Evolutionary conservation across 306 rosid genomes (phyloP), one percentile per base, ranked within the genome.

Genomic region (Corylus heterophylla): DNA sequence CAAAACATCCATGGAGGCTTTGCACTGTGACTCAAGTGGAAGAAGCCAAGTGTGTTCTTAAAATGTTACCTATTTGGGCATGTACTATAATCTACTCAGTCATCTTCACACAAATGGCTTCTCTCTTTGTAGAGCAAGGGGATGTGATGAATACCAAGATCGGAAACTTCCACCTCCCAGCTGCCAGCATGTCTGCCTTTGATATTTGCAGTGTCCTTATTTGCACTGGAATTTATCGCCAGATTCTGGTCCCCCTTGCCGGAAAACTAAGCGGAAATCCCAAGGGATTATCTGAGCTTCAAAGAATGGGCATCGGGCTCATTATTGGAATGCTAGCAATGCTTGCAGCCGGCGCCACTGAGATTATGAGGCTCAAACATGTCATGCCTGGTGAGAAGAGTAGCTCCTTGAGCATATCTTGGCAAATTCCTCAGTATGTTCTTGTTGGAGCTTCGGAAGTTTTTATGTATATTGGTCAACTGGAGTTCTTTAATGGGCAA

Each of bases 21-120:
- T 90, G 93, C 79, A 90, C 93, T 1, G 81, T 90, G 9, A 90
- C 91, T 42, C 93, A 90, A 71, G 93, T 90, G 2, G 93, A 90
- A 78, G 93, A 90, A 84, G 91, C 89, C 44, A 90, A 90, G 62
- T 90, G 93, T 29, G 83, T 90, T 0, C 31, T 90, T 27, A 80
- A 87, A 81, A 81, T 90, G 89, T 16, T 88, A 4, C 93, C 93
- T 0, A 87, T 90, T 74, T 90, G 93, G 91, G 66, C 84, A 7
- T 90, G 93, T 80, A 90, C 93, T 1, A 90, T 90, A 66, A 82
- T 88, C 59, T 89, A 89, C 76, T 89, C 92, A 3, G 90, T 90
- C 31, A 85, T 84, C 27, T 90, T 90, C 51, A 88, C 93, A 0
- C 93, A 90, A 81, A 90, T 90, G 93, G 91, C 93, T 50, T 90